Base-by-base conservation (phyloP, 2,329 filamentous ascomycete genomes). In the Laburnicola sp. region DNA sequence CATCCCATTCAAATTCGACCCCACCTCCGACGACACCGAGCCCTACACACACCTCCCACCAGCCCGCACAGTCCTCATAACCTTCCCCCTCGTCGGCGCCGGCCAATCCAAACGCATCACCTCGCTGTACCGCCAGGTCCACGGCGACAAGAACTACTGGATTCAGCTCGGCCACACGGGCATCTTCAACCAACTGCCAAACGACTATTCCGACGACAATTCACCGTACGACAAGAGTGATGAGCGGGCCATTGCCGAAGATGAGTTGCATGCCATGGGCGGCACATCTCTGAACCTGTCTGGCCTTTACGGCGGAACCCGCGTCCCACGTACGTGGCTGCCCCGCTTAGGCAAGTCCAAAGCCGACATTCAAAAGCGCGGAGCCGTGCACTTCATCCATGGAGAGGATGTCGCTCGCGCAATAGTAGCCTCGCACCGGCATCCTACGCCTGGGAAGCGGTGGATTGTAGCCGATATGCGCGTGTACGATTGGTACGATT, bases 401-500 rank as follows among this genome's bases (percentile, higher is more conserved):
- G 86, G 86, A 0, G 70, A 76, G 16, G 86, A 88, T 62, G 84
- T 88, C 1, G 82, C 84, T 3, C 69, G 82, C 36, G 83, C 69
- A 0, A 68, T 73, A 8, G 55, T 86, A 0, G 81, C 76, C 0
- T 73, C 83, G 1, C 75, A 82, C 51, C 59, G 69, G 26, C 67
- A 71, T 2, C 82, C 80, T 56, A 76, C 63, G 1, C 69, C 64
- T 2, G 78, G 77, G 0, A 74, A 80, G 68, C 70, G 85, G 57
- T 88, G 82, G 81, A 79, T 88, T 59, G 55, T 88, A 11, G 82
- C 82, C 2, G 85, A 88, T 65, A 65, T 84, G 51, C 76, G 82
- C 39, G 81, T 85, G n/a, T 87, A 88, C 63, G 85, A 88, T 65
- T 88, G 86, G 86, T 88, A 83, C 80, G 76, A 79, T 53, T 58